These are phyloP conservation scores for Rutidosis leptorrhynchoides DNA, from an alignment of 129 eudicot species.

Conservation along the genomic window DNA sequence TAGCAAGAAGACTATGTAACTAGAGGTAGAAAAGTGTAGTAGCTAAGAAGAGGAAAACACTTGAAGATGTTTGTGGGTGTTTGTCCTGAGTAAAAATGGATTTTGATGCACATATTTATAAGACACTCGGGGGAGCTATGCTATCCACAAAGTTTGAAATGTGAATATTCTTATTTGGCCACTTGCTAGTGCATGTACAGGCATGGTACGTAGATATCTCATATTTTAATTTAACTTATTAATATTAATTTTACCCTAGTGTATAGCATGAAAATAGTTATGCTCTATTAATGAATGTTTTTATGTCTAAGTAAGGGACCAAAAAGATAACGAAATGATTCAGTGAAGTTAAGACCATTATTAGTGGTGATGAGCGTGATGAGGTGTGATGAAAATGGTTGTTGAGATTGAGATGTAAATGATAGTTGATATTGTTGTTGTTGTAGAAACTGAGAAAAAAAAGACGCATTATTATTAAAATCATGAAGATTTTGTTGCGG, in stretches of 20 bases:
- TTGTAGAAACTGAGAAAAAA: too few species aligned
- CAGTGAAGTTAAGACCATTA: too few species aligned
- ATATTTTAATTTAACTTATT: constrained; percentile 1
- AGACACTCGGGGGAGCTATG: constrained; percentile 17
- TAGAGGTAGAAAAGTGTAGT: constrained; percentile 13
- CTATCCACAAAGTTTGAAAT: constrained; percentile 22
- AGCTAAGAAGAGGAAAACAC: constrained; percentile 62
- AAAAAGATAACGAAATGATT: too few species aligned
- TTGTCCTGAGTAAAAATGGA: constrained; percentile 48
- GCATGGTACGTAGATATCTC: constrained; percentile 23
- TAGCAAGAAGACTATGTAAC: neutral
- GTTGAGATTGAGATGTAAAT: too few species aligned
- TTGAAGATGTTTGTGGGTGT: constrained; percentile 54
- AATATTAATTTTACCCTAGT: neutral
- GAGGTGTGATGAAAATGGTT: too few species aligned
- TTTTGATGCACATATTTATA: constrained; percentile 53
- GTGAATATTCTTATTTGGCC: constrained; percentile 36
- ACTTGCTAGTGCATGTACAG: neutral
- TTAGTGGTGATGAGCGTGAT: too few species aligned
- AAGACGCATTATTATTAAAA: too few species aligned
- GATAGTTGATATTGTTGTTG: too few species aligned
- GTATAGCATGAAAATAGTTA: constrained; percentile 1
- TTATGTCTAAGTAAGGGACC: neutral
- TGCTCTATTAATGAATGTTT: neutral
- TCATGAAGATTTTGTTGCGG: too few species aligned